These are phyloP conservation scores for Aquanectria penicillioides DNA, from an alignment of 2,329 filamentous ascomycete species.

Conservation along the genomic window DNA sequence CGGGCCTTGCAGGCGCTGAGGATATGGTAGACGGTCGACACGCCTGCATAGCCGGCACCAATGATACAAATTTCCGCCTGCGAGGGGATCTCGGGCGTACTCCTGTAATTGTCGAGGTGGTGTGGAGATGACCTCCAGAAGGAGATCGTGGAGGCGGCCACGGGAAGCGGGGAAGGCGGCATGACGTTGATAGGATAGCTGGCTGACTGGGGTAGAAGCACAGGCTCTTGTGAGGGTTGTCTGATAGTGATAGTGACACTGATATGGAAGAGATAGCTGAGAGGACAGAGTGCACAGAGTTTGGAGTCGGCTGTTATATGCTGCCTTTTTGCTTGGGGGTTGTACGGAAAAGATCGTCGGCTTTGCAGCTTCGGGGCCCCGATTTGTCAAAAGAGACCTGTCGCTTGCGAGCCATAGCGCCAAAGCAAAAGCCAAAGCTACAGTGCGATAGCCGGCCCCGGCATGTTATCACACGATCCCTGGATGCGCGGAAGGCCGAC, in stretches of 20 bases:
- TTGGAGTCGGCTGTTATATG: slow-evolving; percentile 17
- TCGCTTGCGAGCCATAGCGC: not conserved
- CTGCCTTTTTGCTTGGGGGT: not conserved
- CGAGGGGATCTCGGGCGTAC: slow-evolving; percentile 44
- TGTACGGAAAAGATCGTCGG: not conserved
- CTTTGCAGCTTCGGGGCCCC: not conserved
- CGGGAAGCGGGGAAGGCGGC: slow-evolving; percentile 21
- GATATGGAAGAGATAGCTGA: slow-evolving; percentile 1
- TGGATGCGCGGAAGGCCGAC: no score
- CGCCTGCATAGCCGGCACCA: slow-evolving; percentile 58
- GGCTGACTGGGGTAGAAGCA: not conserved
- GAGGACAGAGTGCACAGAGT: not conserved
- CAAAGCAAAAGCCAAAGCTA: no score
- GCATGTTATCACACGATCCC: not conserved
- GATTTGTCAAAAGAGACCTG: not conserved
- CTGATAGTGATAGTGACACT: no score
- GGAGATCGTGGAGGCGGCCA: slow-evolving; percentile 18
- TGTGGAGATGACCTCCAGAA: slow-evolving; percentile 20
- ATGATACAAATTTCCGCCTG: slow-evolving; percentile 57
- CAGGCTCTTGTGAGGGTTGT: not conserved
- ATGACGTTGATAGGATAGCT: slow-evolving; percentile 14
- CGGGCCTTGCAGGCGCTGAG: slow-evolving; percentile 32
- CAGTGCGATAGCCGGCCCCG: slow-evolving; percentile 7
- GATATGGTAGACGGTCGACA: slow-evolving; percentile 55
- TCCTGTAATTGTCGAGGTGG: slow-evolving; percentile 15